phyloP scores from a whole-genome alignment of 2,329 filamentous ascomycete genomes.

The Diaporthe aspalathi region DNA sequence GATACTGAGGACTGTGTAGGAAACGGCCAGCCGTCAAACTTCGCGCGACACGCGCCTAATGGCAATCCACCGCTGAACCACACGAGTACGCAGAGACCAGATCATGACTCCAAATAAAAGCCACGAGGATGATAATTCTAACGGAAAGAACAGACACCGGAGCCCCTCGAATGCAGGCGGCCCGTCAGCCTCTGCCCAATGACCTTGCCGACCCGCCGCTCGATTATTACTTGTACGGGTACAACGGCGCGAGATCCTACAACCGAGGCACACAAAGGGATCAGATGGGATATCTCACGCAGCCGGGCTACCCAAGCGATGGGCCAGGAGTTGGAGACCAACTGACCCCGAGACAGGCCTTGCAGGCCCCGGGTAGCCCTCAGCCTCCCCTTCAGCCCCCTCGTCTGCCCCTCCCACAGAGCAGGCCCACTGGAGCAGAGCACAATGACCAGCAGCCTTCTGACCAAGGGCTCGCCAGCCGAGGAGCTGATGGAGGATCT shows the following conservation, averaged over 20 bases:
- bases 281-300: too few relatives aligned
- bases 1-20: not conserved
- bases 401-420: not conserved
- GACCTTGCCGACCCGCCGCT: too few relatives aligned
- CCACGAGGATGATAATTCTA: not conserved
- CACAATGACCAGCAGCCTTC: not conserved
- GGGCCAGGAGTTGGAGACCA: not conserved
- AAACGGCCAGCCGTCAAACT: not conserved
- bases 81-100: not conserved
- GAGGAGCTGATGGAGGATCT: not conserved
- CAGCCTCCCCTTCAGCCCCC: not conserved
- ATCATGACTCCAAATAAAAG: too few relatives aligned
- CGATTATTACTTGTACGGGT: too few relatives aligned
- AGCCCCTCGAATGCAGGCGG: fast-evolving
- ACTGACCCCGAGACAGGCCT: too few relatives aligned
- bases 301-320: not conserved
- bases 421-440: not conserved
- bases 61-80: not conserved
- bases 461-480: not conserved
- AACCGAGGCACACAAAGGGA: too few relatives aligned
- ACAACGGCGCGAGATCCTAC: too few relatives aligned
- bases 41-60: too few relatives aligned
- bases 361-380: not conserved
- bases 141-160: not conserved
- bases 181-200: not conserved